A percentile compares a stretch with the other conserved stretches of the same genome.
These are phyloP conservation scores for Cicer cuneatum DNA, from an alignment of 306 rosid species.

Conservation along the genomic window DNA sequence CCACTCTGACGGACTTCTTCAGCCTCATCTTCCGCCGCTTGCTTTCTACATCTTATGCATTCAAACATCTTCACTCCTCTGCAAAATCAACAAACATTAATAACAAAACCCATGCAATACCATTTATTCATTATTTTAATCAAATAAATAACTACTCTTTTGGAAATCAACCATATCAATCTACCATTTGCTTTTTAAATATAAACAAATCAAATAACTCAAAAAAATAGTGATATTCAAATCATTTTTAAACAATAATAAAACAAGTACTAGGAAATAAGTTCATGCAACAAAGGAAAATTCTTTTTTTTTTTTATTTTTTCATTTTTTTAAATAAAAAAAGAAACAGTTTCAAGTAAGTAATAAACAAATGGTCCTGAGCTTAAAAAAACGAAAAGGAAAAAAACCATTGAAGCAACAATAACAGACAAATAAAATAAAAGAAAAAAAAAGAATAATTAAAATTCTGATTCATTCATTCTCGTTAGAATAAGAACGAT, in stretches of 20 bases:
- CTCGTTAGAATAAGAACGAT: neutral
- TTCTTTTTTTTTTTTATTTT: too few relatives aligned
- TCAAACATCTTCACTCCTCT: slow-evolving; percentile 76
- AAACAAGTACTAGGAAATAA: neutral
- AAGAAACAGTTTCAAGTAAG: neutral
- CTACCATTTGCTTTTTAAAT: slow-evolving; percentile 15
- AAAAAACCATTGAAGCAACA: neutral
- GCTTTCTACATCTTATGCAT: slow-evolving; percentile 88
- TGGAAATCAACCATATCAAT: too few relatives aligned
- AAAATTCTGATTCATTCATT: neutral
- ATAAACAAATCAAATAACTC: too few relatives aligned
- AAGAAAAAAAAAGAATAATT: neutral
- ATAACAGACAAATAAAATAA: neutral
- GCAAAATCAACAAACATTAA: slow-evolving; percentile 31
- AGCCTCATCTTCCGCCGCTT: slow-evolving; percentile 36
- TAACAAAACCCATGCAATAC: too few relatives aligned
- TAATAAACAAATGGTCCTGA: neutral
- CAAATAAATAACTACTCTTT: too few relatives aligned
- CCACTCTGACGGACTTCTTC: slow-evolving; percentile 70
- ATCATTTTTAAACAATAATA: slow-evolving; percentile 1
- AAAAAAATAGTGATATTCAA: slow-evolving; percentile 45
- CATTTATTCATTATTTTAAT: too few relatives aligned
- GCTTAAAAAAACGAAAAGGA: neutral
- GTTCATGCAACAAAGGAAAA: too few relatives aligned
- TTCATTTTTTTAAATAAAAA: too few relatives aligned